A percentile compares a stretch with the other conserved stretches of the same genome.
phyloP scores from a whole-genome alignment of 1,139 yeast genomes.

The Keqinozyma sinolaborantium region DNA sequence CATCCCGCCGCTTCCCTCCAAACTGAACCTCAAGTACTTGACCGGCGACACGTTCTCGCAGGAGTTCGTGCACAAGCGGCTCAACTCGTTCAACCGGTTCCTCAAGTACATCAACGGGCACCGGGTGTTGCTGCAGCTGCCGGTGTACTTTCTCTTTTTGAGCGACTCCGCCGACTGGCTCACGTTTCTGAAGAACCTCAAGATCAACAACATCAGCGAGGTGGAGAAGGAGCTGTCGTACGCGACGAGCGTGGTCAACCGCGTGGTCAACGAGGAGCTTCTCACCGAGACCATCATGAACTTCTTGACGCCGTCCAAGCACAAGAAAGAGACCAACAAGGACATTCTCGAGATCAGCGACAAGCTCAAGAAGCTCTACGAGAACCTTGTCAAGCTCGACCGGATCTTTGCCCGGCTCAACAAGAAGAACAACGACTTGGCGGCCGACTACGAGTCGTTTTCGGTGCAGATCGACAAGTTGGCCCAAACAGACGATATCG shows the following conservation, averaged over 20 bases:
- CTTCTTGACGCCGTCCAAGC: conserved; percentile 75
- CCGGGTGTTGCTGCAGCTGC: conserved; percentile 66
- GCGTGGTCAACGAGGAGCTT: conserved; percentile 55
- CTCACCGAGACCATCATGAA: conserved; percentile 87
- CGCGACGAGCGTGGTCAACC: conserved; percentile 30
- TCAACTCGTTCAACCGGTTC: conserved; percentile 80
- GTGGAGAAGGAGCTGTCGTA: conserved; percentile 17
- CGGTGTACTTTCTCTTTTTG: conserved; percentile 70
- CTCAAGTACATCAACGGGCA: conserved; percentile 71
- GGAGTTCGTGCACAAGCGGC: conserved; percentile 79
- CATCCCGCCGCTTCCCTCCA: conserved; percentile 93
- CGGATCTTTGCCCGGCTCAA: conserved; percentile 71
- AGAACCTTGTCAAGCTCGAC: conserved; percentile 75
- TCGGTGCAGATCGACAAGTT: conserved; percentile 67
- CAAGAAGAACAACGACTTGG: conserved; percentile 68
- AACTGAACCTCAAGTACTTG: conserved; percentile 83
- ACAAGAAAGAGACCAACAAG: conserved; percentile 64
- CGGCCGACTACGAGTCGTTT: conserved; percentile 70
- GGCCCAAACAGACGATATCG: conserved; percentile 41
- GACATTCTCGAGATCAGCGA: conserved; percentile 85
- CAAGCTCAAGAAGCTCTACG: conserved; percentile 78
- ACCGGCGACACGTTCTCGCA: conserved; percentile 89
- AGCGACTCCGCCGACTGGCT: conserved; percentile 81
- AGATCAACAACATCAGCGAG: conserved; percentile 30
- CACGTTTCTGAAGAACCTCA: conserved; percentile 65